Percentiles rank a stretch among this genome's conserved stretches.
phyloP scores from a whole-genome alignment of 345 rosid species.

The Hibiscus tridactylites region DNA sequence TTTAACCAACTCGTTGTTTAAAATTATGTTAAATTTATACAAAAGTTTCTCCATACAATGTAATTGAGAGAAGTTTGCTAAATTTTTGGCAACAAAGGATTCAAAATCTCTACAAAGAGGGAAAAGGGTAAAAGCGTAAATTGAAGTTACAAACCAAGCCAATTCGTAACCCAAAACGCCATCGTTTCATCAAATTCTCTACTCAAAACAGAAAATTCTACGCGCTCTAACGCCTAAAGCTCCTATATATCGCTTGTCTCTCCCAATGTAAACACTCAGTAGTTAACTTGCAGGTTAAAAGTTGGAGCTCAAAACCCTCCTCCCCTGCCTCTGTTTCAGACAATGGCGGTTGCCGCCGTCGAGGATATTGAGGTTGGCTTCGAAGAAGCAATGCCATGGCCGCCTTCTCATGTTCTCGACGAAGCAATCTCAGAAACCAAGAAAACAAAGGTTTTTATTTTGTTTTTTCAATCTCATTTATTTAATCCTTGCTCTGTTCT shows the following conservation, averaged over 20 bases:
- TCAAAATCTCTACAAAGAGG: too few species aligned
- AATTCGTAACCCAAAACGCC: background rate
- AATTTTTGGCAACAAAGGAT: too few species aligned
- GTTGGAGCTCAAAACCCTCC: constrained; percentile 35
- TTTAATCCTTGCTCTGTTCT: background rate
- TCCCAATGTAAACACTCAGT: constrained; percentile 21
- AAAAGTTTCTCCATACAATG: too few species aligned
- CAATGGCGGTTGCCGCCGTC: constrained; percentile 17
- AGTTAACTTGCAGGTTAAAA: constrained; percentile 71
- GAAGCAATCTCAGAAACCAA: constrained; percentile 35
- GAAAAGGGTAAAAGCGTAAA: too few species aligned
- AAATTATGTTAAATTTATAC: too few species aligned
- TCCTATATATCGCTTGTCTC: background rate
- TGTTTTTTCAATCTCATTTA: background rate
- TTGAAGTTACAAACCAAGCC: background rate
- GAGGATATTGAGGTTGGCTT: constrained; percentile 29
- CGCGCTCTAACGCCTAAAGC: background rate
- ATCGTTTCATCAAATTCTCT: background rate
- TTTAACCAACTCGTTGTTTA: too few species aligned
- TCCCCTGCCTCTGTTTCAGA: constrained; percentile 15
- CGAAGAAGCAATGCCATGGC: constrained; percentile 42
- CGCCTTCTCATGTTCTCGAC: constrained; percentile 39
- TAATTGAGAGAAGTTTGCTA: too few species aligned
- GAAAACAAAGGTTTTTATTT: constrained; percentile 13
- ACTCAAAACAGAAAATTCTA: background rate